Conservation (phyloP, 2,329 filamentous ascomycete genomes). For the Cercospora zeae-maydis region DNA sequence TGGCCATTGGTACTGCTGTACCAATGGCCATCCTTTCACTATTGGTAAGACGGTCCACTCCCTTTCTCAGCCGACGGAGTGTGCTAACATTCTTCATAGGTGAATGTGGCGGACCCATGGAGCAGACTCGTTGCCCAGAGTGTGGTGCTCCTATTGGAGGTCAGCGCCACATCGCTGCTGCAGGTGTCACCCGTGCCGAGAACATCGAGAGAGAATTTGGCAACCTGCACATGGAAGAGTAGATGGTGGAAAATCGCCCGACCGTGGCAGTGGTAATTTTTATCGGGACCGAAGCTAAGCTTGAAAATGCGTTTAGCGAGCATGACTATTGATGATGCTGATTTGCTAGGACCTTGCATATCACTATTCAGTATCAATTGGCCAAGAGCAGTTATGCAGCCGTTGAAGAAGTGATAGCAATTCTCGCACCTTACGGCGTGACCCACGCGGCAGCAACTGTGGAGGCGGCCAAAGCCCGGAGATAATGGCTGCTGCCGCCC, state of each 20-base stretch:
- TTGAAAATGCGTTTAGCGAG: background rate
- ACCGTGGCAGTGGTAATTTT: background rate
- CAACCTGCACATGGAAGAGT: too few species aligned
- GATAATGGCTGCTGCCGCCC: background rate
- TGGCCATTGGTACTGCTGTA: slow-evolving; percentile 61
- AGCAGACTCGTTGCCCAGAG: slow-evolving; percentile 59
- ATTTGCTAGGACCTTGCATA: background rate
- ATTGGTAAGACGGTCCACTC: slow-evolving; percentile 5
- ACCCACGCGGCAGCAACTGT: background rate
- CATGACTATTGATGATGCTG: background rate
- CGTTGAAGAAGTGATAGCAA: too few species aligned
- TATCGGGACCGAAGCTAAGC: background rate
- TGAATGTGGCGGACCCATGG: slow-evolving; percentile 56
- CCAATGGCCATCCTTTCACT: slow-evolving; percentile 52
- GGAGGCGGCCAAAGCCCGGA: background rate
- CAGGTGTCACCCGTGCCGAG: slow-evolving; percentile 51
- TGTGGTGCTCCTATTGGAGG: slow-evolving; percentile 60
- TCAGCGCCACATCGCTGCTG: slow-evolving; percentile 46
- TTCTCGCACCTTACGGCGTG: background rate
- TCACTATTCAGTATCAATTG: background rate
- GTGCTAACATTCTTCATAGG: slow-evolving; percentile 6
- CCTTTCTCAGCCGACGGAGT: background rate
- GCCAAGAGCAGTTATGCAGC: background rate
- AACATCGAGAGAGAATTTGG: slow-evolving; percentile 47
- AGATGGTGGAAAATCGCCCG: background rate